phyloP scores from a whole-genome alignment of 2,329 filamentous ascomycete genomes.

The Coniochaeta pulveracea region DNA sequence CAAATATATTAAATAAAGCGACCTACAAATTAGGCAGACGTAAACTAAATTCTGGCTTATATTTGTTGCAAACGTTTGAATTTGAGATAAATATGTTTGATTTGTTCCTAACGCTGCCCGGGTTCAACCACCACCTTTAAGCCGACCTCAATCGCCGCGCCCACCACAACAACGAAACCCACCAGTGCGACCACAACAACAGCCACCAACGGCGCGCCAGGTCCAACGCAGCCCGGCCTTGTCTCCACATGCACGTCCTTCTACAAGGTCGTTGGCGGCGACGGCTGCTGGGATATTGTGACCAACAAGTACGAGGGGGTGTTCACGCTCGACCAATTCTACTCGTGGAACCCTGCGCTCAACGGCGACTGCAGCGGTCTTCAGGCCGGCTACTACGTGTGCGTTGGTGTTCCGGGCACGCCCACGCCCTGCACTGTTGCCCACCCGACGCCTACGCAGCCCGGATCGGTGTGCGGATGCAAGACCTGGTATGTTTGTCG shows the following conservation, averaged over 20 bases:
- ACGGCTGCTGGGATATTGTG: neutral
- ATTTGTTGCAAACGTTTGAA: too few species aligned
- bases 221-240: neutral
- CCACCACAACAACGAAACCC: neutral
- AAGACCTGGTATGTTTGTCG: neutral
- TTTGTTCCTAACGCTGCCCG: too few species aligned
- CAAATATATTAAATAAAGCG: too few species aligned
- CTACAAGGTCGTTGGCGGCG: constrained; percentile 1
- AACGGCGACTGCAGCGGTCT: neutral
- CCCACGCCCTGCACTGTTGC: neutral
- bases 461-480: neutral
- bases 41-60: too few species aligned
- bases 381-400: constrained; percentile 1
- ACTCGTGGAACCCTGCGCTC: neutral
- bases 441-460: neutral
- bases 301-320: constrained; percentile 1
- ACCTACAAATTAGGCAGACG: too few species aligned
- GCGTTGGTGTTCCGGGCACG: neutral
- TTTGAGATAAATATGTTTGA: too few species aligned
- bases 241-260: neutral
- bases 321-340: neutral
- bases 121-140: too few species aligned
- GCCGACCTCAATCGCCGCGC: too few species aligned
- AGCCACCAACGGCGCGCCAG: neutral
- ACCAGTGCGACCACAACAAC: neutral